Evolutionary conservation across 306 rosid species (phyloP).

Genomic region (Mimosa bimucronata): DNA sequence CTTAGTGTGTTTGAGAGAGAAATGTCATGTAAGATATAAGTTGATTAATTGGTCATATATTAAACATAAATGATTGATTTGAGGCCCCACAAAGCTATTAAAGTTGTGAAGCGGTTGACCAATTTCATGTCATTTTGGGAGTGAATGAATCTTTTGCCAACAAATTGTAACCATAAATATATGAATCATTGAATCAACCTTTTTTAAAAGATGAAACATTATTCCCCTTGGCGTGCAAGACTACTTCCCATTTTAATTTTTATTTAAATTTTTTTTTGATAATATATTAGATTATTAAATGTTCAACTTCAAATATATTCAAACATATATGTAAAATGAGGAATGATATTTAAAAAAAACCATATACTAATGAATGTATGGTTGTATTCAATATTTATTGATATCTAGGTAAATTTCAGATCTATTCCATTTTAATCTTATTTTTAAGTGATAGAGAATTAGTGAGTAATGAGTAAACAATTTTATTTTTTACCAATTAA

Average conservation of each 20-base stretch:
- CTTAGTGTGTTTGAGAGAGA: not conserved
- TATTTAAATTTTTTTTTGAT: not conserved
- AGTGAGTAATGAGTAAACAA: too few species aligned
- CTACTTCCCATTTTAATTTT: not conserved
- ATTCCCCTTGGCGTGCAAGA: slow-evolving; percentile 73
- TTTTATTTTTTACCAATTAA: too few species aligned
- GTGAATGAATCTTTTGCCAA: not conserved
- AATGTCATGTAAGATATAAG: not conserved
- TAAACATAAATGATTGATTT: slow-evolving; percentile 55
- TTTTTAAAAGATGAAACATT: slow-evolving; percentile 49
- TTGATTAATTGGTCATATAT: slow-evolving; percentile 35
- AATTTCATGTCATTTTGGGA: slow-evolving; percentile 41
- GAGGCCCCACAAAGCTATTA: slow-evolving; percentile 47
- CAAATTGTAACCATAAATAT: slow-evolving; percentile 11
- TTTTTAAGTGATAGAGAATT: too few species aligned
- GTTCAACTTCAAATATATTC: too few species aligned
- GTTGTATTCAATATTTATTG: too few species aligned
- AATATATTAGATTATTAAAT: not conserved
- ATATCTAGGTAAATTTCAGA: too few species aligned
- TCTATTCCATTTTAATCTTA: too few species aligned
- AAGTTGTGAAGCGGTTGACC: slow-evolving; percentile 40
- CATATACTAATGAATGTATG: too few species aligned
- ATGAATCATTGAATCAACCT: slow-evolving; percentile 14
- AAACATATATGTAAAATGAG: too few species aligned
- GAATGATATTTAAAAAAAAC: too few species aligned